Conservation (phyloP, 176 grass and related monocot species). For the Musa acuminata region DNA sequence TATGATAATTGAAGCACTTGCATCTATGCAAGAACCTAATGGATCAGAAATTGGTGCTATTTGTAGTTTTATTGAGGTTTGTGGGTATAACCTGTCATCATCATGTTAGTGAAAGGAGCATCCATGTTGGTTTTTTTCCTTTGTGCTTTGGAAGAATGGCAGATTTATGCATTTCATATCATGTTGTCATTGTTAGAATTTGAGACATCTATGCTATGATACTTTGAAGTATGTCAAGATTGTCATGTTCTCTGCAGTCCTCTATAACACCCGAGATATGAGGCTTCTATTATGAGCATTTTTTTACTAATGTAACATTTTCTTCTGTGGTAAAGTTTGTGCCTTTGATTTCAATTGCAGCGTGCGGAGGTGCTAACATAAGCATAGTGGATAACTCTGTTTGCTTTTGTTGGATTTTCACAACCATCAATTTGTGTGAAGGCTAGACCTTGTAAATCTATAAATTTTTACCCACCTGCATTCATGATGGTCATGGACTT, state of each 20-base stretch:
- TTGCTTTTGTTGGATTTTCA: background rate
- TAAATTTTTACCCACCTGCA: background rate
- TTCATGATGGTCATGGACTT: too few species aligned
- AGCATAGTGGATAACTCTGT: background rate
- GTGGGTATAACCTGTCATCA: background rate
- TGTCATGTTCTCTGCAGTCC: background rate
- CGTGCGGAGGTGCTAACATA: background rate
- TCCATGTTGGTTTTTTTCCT: too few species aligned
- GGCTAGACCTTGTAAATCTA: background rate
- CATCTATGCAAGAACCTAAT: slow-evolving; percentile 63
- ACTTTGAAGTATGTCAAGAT: background rate
- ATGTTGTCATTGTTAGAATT: background rate
- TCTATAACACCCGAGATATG: background rate
- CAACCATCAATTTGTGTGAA: background rate
- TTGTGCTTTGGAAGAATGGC: background rate
- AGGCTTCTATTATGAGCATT: background rate
- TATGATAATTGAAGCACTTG: slow-evolving; percentile 76
- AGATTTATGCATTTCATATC: background rate
- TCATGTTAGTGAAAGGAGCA: background rate
- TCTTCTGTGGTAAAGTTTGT: background rate
- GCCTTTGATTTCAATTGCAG: background rate
- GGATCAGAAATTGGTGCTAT: slow-evolving; percentile 61
- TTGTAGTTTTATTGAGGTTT: slow-evolving; percentile 58
- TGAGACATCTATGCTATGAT: background rate
- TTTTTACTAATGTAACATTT: background rate